Conservation (phyloP, 352 stramenopile species). For the Phytophthora fragariaefolia region DNA sequence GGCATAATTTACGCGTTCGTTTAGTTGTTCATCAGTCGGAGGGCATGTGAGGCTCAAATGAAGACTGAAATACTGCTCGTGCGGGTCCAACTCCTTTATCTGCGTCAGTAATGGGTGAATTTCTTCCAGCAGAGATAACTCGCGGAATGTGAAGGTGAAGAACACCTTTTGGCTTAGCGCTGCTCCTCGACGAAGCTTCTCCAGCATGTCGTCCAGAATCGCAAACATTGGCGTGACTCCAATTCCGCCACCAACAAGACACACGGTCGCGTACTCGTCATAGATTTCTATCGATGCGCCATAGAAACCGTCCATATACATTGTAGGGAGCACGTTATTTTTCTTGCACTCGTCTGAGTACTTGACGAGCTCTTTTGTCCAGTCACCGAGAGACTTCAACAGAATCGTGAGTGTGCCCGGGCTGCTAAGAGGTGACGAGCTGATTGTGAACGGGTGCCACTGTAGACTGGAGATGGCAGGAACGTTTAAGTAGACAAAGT, state of each 20-base stretch:
- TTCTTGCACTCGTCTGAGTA: constrained; percentile 33
- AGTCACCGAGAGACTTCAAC: constrained; percentile 48
- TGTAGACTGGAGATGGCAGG: constrained; percentile 42
- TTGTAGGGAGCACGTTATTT: constrained; percentile 17
- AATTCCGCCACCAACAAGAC: constrained; percentile 49
- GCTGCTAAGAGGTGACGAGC: constrained; percentile 38
- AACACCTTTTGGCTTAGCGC: constrained; percentile 22
- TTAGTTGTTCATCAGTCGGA: constrained; percentile 10
- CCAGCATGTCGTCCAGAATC: constrained; percentile 49
- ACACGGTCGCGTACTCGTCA: constrained; percentile 41
- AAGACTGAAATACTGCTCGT: constrained; percentile 11
- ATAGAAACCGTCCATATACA: constrained; percentile 61
- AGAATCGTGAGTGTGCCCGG: constrained; percentile 43
- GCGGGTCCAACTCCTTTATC: constrained; percentile 30
- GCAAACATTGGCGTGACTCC: constrained; percentile 49
- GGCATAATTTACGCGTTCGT: constrained; percentile 21
- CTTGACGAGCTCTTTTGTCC: constrained; percentile 45
- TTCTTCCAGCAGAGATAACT: constrained; percentile 41
- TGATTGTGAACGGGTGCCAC: constrained; percentile 52
- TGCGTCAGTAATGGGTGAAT: constrained; percentile 32
- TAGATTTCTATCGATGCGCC: constrained; percentile 41
- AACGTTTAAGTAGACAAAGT: constrained; percentile 50
- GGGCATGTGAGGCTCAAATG: constrained; percentile 33
- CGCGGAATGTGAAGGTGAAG: constrained; percentile 45
- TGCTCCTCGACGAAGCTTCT: constrained; percentile 1